Percentiles rank a stretch among this genome's conserved stretches.
phyloP scores from a whole-genome alignment of 2,329 filamentous ascomycete species.

The Penicillium polonicum region DNA sequence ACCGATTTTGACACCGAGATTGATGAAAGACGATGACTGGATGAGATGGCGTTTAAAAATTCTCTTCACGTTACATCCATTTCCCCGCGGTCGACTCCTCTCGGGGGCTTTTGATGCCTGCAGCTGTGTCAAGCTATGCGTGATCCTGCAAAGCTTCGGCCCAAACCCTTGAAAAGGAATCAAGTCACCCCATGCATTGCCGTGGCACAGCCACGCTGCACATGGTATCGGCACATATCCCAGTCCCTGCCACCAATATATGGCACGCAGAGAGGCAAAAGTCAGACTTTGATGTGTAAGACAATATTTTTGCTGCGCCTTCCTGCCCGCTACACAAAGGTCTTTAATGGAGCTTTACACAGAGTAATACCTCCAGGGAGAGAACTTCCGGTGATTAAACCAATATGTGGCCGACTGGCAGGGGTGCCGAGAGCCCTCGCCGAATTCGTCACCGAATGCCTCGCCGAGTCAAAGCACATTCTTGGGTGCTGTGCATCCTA shows the following conservation, averaged over 20 bases:
- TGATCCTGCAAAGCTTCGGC: not conserved
- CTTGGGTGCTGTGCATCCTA: not conserved
- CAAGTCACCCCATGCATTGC: not conserved
- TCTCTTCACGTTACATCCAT: not conserved
- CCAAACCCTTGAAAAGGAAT: not conserved
- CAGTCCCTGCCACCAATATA: not conserved
- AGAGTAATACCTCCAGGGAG: not conserved
- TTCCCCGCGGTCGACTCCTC: not conserved
- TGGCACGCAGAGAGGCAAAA: not conserved
- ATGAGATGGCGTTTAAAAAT: not conserved
- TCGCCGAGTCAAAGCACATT: not conserved
- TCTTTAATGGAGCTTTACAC: not conserved
- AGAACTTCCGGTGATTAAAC: not conserved
- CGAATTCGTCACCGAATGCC: not conserved
- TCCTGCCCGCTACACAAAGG: not conserved
- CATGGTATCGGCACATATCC: conserved; percentile 6
- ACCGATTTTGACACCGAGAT: conserved; percentile 26
- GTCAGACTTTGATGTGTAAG: conserved; percentile 1
- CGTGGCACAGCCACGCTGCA: conserved; percentile 5
- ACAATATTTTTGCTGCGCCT: not conserved
- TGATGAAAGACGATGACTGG: conserved; percentile 14
- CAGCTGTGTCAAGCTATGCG: not conserved
- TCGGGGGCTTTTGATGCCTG: not conserved
- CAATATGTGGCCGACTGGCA: not conserved
- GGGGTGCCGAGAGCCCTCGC: no score